Base-by-base conservation (phyloP, 805 yeast genomes). In the Yarrowia keelungensis region DNA sequence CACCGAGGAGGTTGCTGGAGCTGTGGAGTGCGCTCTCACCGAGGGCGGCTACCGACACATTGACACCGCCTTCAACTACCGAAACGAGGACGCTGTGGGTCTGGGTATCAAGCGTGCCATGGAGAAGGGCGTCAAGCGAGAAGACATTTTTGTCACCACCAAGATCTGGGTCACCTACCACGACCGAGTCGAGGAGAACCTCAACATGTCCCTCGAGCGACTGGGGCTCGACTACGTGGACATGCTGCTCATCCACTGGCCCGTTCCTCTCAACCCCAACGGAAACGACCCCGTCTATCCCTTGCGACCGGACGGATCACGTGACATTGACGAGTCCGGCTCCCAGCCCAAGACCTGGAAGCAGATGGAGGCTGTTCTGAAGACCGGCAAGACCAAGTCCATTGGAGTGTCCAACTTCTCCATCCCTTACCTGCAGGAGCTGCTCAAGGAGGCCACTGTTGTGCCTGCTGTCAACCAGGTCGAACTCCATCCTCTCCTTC, bases 341-440 rank as follows among this genome's bases (percentile, higher is more conserved):
- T 70, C 69, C 69, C 70, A 71, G 68, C 86, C 81, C 74, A 82
- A 87, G 74, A 87, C 91, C 22, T 90, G 87, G 87, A 86, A 83
- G 73, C 79, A 78, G 43, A 77, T 91, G 85, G 91, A 90, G 79
- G 79, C 84, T 72, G 78, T 89, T 59, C 81, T 85, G 59, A 79
- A 79, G 38, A 67, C 67, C 14, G 71, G 71, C 22, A 73, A 85
- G 75, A 81, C 85, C 36, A 85, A 82, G 73, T 85, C 92, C 36
- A 84, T 91, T 76, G 97, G 97, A 72, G 90, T 91, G 45, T 88
- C 93, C 45, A 91, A 91, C 79, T 86, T 87, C 76, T 83, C 90
- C 22, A 78, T 84, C 26, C 82, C 80, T 67, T 83, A 85, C 71
- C 75, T 89, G 71, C 79, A 50, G 56, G 56, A 50, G 56, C 56